Percentiles rank a stretch among this genome's conserved stretches.
These are phyloP conservation scores for Xylariaceae sp. DNA, from an alignment of 2,329 filamentous ascomycete species.

Conservation along the genomic window DNA sequence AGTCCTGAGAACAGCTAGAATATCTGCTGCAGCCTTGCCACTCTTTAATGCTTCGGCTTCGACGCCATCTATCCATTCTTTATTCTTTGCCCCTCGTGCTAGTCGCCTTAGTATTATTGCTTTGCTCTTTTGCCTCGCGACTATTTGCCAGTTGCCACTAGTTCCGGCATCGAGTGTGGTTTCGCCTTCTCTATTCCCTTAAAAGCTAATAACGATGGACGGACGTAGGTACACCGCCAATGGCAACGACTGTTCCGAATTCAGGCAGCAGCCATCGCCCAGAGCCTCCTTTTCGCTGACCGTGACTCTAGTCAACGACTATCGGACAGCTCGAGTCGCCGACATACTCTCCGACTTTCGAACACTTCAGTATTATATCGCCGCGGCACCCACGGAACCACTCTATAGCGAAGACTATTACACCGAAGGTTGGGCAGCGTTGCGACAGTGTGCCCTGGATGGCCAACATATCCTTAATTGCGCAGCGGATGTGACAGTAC, in stretches of 20 bases:
- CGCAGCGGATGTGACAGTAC: conserved; percentile 60
- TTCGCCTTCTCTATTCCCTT: neutral
- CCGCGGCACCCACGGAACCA: conserved; percentile 54
- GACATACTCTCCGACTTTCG: conserved; percentile 62
- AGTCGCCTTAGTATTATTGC: conserved; percentile 5
- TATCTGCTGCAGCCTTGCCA: conserved; percentile 23
- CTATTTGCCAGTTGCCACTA: conserved; percentile 1
- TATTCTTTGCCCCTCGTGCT: conserved; percentile 9
- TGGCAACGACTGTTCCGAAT: conserved; percentile 1
- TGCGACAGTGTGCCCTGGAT: conserved; percentile 61
- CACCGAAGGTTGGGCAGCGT: conserved; percentile 60
- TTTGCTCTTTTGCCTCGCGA: neutral
- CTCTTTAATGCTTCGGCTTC: conserved; percentile 15
- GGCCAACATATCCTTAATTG: conserved; percentile 64
- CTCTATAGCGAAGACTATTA: conserved; percentile 57
- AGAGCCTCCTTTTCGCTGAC: conserved; percentile 1
- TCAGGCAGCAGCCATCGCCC: conserved; percentile 1
- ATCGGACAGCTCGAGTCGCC: conserved; percentile 57
- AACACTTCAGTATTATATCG: conserved; percentile 61
- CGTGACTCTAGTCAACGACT: conserved; percentile 53
- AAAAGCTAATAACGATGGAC: conserved; percentile 27
- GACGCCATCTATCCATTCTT: conserved; percentile 8
- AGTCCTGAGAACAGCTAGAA: conserved; percentile 19
- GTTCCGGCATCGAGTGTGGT: too few species aligned
- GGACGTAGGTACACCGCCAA: conserved; percentile 29